phyloP scores from a whole-genome alignment of 1,284 basidiomycete species.

The Ganoderma lingzhi region DNA sequence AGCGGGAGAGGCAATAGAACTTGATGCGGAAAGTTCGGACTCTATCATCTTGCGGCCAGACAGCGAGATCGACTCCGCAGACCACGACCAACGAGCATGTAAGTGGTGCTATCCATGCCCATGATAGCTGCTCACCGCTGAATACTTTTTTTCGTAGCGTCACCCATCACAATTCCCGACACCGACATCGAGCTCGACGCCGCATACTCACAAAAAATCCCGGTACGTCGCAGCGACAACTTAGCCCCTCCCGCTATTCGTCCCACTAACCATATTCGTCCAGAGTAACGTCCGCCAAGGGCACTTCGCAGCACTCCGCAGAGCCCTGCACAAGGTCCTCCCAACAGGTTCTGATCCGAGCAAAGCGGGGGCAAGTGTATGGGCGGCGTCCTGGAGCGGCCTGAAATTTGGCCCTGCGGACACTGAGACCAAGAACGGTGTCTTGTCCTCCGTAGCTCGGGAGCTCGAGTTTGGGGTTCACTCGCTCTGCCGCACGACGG shows the following conservation, averaged over 20 bases:
- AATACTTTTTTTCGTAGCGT: conserved; percentile 23
- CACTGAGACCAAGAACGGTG: conserved; percentile 18
- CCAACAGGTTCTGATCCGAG: conserved; percentile 25
- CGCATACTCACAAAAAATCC: conserved; percentile 68
- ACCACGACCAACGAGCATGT: not conserved
- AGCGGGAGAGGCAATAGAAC: not conserved
- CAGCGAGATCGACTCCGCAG: conserved; percentile 6
- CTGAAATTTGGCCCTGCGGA: not conserved
- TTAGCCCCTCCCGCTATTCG: not conserved
- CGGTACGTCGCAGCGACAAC: conserved; percentile 47
- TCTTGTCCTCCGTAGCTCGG: conserved; percentile 47
- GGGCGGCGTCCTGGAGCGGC: conserved; percentile 12
- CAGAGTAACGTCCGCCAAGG: conserved; percentile 45
- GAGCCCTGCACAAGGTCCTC: conserved; percentile 45
- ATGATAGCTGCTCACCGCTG: not conserved
- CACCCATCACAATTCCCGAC: conserved; percentile 36
- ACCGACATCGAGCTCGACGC: conserved; percentile 59
- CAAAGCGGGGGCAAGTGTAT: conserved; percentile 15
- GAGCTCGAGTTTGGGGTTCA: conserved; percentile 55
- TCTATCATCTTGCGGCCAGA: not conserved
- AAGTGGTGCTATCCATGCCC: not conserved
- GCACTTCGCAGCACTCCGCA: conserved; percentile 42
- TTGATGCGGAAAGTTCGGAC: not conserved
- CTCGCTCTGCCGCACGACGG: conserved; percentile 52
- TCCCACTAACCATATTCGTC: not conserved